Evolutionary conservation across 2,329 filamentous ascomycete species (phyloP).

Genomic region (Geosmithia flava): DNA sequence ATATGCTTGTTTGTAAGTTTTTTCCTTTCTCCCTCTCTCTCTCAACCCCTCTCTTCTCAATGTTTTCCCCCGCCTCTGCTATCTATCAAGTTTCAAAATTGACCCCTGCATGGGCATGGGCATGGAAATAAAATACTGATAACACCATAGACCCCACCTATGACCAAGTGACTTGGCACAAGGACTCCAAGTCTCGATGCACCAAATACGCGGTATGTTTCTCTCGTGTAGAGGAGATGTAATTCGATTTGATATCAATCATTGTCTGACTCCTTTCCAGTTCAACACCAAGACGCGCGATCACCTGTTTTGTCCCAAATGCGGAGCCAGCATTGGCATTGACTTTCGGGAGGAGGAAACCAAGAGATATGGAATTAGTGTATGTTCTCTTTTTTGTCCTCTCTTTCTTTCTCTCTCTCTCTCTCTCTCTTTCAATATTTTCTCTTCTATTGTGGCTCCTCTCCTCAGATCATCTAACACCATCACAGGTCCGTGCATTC

Average conservation of each 20-base stretch:
- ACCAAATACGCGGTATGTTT: slow-evolving; percentile 15
- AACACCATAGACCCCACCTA: slow-evolving; percentile 21
- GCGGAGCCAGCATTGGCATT: slow-evolving; percentile 32
- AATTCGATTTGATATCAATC: not conserved
- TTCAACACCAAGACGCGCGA: slow-evolving; percentile 35
- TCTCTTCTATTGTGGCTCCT: too few relatives aligned
- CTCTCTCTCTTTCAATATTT: not conserved
- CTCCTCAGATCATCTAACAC: too few relatives aligned
- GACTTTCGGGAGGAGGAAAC: slow-evolving; percentile 22
- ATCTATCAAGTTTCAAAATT: too few relatives aligned
- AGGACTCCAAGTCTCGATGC: slow-evolving; percentile 21
- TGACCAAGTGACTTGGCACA: slow-evolving; percentile 27
- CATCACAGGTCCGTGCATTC: slow-evolving; percentile 23
- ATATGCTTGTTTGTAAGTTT: slow-evolving; percentile 34
- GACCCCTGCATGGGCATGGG: not conserved
- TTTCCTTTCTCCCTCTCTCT: too few relatives aligned
- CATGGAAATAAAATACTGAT: too few relatives aligned
- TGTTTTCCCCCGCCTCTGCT: too few relatives aligned
- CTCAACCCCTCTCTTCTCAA: too few relatives aligned
- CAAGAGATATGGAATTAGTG: slow-evolving; percentile 28
- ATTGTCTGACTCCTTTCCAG: slow-evolving; percentile 1
- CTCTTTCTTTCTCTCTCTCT: too few relatives aligned
- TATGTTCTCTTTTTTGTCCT: slow-evolving; percentile 11
- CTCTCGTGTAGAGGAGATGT: not conserved
- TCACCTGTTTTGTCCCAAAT: slow-evolving; percentile 35